These are phyloP conservation scores for Diaporthe amygdali DNA, from an alignment of 2,329 filamentous ascomycete species.

Conservation along the genomic window DNA sequence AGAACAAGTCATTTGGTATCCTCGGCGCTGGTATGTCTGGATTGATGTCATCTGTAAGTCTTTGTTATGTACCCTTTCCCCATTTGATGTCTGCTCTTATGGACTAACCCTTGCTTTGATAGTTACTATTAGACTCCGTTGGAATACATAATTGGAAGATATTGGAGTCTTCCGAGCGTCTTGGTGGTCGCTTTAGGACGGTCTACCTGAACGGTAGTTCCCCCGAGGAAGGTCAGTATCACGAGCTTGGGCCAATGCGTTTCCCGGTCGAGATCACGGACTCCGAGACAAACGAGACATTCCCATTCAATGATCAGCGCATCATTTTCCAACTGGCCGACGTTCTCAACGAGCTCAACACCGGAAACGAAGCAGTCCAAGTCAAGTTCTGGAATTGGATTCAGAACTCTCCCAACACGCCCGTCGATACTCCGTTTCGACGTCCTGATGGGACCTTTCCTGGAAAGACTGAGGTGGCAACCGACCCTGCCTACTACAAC, in stretches of 20 bases:
- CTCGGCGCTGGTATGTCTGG: conserved; percentile 45
- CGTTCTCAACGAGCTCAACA: conserved; percentile 46
- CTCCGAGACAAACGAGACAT: conserved; percentile 44
- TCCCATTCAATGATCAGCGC: conserved; percentile 46
- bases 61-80: background rate
- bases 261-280: conserved; percentile 47
- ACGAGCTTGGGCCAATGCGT: conserved; percentile 50
- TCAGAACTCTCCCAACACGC: conserved; percentile 41
- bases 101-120: background rate
- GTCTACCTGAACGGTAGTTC: conserved; percentile 44
- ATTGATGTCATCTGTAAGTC: conserved; percentile 37
- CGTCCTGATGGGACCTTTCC: background rate
- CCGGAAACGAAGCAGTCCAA: conserved; percentile 33
- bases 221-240: conserved; percentile 33
- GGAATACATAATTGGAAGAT: conserved; percentile 51
- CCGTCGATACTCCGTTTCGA: conserved; percentile 31
- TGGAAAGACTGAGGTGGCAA: background rate
- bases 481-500: background rate
- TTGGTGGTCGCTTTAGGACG: conserved; percentile 50
- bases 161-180: conserved; percentile 44
- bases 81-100: background rate
- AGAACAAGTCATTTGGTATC: conserved; percentile 36
- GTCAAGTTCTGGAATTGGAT: conserved; percentile 49
- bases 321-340: conserved; percentile 48
- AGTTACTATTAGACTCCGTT: conserved; percentile 43